These are phyloP conservation scores for Talaromyces sp. DNA, from an alignment of 2,329 filamentous ascomycete genomes.

Conservation along the genomic window DNA sequence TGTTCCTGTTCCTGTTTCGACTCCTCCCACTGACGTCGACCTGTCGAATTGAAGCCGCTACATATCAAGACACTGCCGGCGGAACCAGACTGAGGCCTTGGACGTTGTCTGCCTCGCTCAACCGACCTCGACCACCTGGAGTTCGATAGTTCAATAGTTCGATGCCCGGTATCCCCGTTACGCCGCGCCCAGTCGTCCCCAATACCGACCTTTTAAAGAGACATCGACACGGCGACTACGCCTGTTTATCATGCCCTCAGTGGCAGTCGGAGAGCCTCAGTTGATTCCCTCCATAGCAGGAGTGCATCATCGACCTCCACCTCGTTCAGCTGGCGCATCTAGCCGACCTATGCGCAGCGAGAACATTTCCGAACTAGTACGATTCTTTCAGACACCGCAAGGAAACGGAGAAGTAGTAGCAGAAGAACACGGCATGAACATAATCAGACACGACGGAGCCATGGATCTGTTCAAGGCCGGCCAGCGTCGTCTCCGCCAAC, in stretches of 20 bases:
- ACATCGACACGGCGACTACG: neutral
- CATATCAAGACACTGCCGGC: too few relatives aligned
- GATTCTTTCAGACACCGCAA: constrained; percentile 31
- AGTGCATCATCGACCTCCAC: constrained; percentile 16
- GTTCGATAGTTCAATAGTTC: neutral
- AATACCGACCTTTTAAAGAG: constrained; percentile 18
- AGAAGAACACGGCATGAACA: constrained; percentile 4
- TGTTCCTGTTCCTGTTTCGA: neutral
- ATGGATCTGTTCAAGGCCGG: constrained; percentile 25
- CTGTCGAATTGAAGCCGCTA: too few relatives aligned
- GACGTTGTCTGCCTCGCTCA: too few relatives aligned
- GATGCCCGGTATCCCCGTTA: constrained; percentile 23
- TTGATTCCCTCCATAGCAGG: neutral
- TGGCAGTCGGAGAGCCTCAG: constrained; percentile 5
- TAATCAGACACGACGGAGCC: constrained; percentile 21
- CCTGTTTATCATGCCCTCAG: constrained; percentile 8
- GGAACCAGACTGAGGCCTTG: too few relatives aligned
- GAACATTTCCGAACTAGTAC: constrained; percentile 30
- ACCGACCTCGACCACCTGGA: neutral
- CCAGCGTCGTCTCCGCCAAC: constrained; percentile 32
- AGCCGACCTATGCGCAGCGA: constrained; percentile 26
- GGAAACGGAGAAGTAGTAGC: neutral
- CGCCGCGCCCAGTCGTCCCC: constrained; percentile 31
- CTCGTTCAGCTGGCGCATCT: constrained; percentile 29
- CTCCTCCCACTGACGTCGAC: neutral